These are phyloP conservation scores for Scheffersomyces coipomensis DNA, from an alignment of 805 yeast species.

Conservation along the genomic window DNA sequence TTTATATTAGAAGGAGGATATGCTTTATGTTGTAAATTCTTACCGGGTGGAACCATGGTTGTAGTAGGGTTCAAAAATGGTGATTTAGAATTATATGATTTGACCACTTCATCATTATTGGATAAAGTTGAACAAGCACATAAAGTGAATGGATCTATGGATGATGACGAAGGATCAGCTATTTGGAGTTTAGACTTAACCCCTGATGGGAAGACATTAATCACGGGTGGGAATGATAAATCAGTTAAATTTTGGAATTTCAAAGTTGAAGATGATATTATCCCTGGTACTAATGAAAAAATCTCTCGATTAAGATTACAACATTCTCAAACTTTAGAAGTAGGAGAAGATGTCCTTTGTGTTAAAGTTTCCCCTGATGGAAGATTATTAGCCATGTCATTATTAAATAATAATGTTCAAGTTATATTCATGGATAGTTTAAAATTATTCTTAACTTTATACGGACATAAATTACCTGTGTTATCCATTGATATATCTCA, in stretches of 20 bases:
- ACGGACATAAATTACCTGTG: conserved; percentile 96
- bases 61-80: conserved; percentile 91
- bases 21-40: conserved; percentile 72
- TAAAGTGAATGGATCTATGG: conserved; percentile 27
- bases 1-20: conserved; percentile 76
- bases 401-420: conserved; percentile 93
- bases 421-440: conserved; percentile 85
- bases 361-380: conserved; percentile 80
- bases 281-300: conserved; percentile 63
- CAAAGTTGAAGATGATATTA: conserved; percentile 59
- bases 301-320: conserved; percentile 56
- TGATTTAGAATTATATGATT: conserved; percentile 76
- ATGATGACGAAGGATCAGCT: conserved; percentile 49
- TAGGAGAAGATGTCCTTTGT: conserved; percentile 80
- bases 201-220: conserved; percentile 77
- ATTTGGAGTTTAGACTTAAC: conserved; percentile 90
- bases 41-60: conserved; percentile 89
- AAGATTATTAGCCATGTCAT: conserved; percentile 74
- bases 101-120: conserved; percentile 75
- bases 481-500: conserved; percentile 85
- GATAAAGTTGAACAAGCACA: conserved; percentile 73
- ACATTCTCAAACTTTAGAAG: conserved; percentile 80
- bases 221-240: conserved; percentile 95
- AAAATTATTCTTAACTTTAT: conserved; percentile 83
- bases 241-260: conserved; percentile 88